phyloP scores from a whole-genome alignment of 129 eudicot genomes.

The Ambrosia artemisiifolia region DNA sequence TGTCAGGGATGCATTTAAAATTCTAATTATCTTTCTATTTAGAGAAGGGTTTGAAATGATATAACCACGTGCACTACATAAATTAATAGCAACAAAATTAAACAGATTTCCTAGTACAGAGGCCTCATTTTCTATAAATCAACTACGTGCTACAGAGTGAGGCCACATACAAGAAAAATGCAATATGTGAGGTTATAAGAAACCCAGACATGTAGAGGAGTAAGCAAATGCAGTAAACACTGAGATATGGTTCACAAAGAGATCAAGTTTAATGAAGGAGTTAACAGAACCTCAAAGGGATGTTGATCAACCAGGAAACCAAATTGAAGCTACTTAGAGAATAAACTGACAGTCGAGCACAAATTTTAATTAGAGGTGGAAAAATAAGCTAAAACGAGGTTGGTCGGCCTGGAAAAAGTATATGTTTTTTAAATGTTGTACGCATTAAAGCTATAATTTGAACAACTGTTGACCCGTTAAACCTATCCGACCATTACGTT shows the following conservation, averaged over 20 bases:
- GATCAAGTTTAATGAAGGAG: not conserved
- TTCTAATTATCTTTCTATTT: not conserved
- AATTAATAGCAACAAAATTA: not conserved
- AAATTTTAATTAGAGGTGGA: not conserved
- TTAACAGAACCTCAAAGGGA: not conserved
- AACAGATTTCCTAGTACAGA: constrained; percentile 1
- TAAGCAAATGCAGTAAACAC: not conserved
- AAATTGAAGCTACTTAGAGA: not conserved
- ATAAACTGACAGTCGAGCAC: not conserved
- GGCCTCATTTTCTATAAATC: not conserved
- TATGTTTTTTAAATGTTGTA: not conserved
- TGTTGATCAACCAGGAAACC: constrained; percentile 4
- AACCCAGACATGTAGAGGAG: not conserved
- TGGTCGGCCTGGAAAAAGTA: too few relatives aligned
- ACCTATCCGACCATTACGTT: not conserved
- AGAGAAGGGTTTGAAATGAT: not conserved
- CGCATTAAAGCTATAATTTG: not conserved
- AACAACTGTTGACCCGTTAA: not conserved
- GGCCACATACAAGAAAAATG: not conserved
- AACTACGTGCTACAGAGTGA: not conserved
- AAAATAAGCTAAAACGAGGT: not conserved
- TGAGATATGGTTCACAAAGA: constrained; percentile 4
- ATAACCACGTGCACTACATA: not conserved
- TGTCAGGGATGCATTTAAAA: not conserved
- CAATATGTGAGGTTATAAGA: not conserved